A percentile compares a stretch with the other conserved stretches of the same genome.
Conservation (phyloP, 2,329 filamentous ascomycete species). For the Allantophomopsis cytisporea region DNA sequence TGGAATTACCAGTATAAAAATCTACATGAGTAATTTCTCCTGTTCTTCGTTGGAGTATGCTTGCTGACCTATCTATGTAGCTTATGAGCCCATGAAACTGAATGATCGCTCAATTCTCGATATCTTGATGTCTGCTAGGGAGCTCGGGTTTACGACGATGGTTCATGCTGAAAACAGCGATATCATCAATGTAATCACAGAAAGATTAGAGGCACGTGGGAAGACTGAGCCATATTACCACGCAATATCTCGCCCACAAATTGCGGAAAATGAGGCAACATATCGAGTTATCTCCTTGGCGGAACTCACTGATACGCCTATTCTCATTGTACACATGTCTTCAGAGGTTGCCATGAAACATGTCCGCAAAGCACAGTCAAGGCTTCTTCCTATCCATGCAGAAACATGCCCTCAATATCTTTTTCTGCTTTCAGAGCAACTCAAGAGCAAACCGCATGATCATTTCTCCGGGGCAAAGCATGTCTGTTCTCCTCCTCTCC, state of each 20-base stretch:
- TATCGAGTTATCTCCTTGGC: slow-evolving; percentile 35
- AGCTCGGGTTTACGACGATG: slow-evolving; percentile 31
- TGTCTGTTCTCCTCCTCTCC: slow-evolving; percentile 1
- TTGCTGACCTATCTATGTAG: no score
- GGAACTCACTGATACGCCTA: slow-evolving; percentile 32
- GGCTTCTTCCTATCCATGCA: slow-evolving; percentile 24
- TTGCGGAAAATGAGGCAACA: slow-evolving; percentile 32
- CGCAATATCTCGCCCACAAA: slow-evolving; percentile 27
- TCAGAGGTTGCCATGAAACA: slow-evolving; percentile 30
- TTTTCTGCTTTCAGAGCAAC: neutral
- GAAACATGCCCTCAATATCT: slow-evolving; percentile 1
- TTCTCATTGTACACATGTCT: slow-evolving; percentile 37
- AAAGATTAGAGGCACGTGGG: slow-evolving; percentile 23
- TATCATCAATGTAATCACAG: slow-evolving; percentile 27
- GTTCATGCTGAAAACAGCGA: slow-evolving; percentile 33
- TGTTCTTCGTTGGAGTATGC: no score
- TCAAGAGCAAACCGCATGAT: neutral
- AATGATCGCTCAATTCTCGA: slow-evolving; percentile 33
- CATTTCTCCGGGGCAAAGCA: neutral
- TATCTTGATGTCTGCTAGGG: slow-evolving; percentile 30
- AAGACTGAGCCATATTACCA: slow-evolving; percentile 29
- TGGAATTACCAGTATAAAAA: slow-evolving; percentile 33
- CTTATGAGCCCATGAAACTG: slow-evolving; percentile 33
- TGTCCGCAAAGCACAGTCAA: slow-evolving; percentile 33
- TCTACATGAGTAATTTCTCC: slow-evolving; percentile 28